Percentiles rank a stretch among this genome's conserved stretches.
Evolutionary conservation across 1,284 basidiomycete species (phyloP).

Genomic region (Ustanciosporium gigantosporum): DNA sequence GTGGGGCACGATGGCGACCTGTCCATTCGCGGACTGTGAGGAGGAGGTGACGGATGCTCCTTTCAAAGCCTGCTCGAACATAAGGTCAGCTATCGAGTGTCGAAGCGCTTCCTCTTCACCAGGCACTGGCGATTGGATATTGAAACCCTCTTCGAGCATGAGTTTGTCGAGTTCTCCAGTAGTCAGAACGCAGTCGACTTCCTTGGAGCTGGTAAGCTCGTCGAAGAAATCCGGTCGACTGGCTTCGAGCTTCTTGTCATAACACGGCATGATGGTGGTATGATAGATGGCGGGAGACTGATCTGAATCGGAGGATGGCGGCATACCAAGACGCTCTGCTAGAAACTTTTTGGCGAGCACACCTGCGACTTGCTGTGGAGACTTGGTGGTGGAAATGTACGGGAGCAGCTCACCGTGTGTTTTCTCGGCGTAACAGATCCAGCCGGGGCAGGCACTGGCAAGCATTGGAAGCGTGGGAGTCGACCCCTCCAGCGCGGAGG

Average conservation of each 20-base stretch:
- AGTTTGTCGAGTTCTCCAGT: conserved; percentile 91
- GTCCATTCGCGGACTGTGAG: not conserved
- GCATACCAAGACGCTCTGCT: conserved; percentile 43
- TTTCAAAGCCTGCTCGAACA: conserved; percentile 13
- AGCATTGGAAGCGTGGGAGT: conserved; percentile 76
- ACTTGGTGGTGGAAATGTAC: conserved; percentile 84
- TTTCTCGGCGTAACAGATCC: conserved; percentile 99
- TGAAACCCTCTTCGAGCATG: conserved; percentile 79
- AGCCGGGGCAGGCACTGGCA: conserved; percentile 93
- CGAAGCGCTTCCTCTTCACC: conserved; percentile 44
- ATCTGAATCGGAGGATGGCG: not conserved
- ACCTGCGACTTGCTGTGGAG: conserved; percentile 92
- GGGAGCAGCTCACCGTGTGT: conserved; percentile 87
- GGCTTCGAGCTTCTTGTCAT: conserved; percentile 99
- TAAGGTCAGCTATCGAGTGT: conserved; percentile 5
- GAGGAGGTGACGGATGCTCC: not conserved
- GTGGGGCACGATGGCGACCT: conserved; percentile 8
- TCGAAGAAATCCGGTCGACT: conserved; percentile 67
- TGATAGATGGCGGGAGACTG: conserved; percentile 69
- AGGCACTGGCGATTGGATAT: conserved; percentile 69
- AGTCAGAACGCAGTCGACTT: conserved; percentile 96
- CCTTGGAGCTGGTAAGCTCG: conserved; percentile 66
- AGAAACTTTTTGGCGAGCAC: conserved; percentile 88
- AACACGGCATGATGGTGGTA: conserved; percentile 97
- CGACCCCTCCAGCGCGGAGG: not conserved